Evolutionary conservation across 2,329 filamentous ascomycete species (phyloP).

Genomic region (Lasiodiplodia gonubiensis): DNA sequence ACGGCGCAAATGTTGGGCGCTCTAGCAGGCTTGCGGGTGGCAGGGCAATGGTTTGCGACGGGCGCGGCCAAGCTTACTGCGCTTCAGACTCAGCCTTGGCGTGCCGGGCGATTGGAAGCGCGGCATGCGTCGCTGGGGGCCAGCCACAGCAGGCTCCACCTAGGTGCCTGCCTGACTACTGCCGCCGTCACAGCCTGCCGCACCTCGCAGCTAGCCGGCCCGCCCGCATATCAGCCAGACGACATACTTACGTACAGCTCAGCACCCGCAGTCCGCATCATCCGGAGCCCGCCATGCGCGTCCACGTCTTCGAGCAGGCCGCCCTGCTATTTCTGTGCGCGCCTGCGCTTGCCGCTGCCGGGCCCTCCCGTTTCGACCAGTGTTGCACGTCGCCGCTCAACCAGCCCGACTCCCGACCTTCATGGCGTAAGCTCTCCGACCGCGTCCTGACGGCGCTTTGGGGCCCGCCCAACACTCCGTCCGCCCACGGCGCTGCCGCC

Average conservation of each 20-base stretch:
- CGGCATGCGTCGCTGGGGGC: conserved; percentile 11
- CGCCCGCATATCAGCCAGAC: neutral
- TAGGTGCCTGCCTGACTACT: neutral
- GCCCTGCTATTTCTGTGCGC: conserved; percentile 39
- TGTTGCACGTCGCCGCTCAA: conserved; percentile 26
- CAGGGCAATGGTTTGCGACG: conserved; percentile 9
- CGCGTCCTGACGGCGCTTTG: conserved; percentile 37
- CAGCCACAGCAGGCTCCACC: conserved; percentile 9
- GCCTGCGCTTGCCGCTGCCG: conserved; percentile 38
- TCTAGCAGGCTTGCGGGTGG: neutral
- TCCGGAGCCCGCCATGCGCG: conserved; percentile 19
- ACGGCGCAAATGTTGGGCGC: conserved; percentile 1
- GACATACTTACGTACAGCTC: conserved; percentile 21
- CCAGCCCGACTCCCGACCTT: conserved; percentile 32
- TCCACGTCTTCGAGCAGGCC: conserved; percentile 36
- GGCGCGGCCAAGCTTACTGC: neutral
- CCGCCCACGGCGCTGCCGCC: neutral
- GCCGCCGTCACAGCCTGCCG: conserved; percentile 10
- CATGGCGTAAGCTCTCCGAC: conserved; percentile 48
- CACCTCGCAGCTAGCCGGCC: neutral
- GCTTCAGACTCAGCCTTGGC: conserved; percentile 12
- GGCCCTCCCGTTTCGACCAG: conserved; percentile 38
- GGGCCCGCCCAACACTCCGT: neutral
- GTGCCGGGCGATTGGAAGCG: conserved; percentile 10
- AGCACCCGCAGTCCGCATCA: neutral